These are phyloP conservation scores for Pythium chondricola DNA, from an alignment of 352 stramenopile genomes.

Conservation along the genomic window DNA sequence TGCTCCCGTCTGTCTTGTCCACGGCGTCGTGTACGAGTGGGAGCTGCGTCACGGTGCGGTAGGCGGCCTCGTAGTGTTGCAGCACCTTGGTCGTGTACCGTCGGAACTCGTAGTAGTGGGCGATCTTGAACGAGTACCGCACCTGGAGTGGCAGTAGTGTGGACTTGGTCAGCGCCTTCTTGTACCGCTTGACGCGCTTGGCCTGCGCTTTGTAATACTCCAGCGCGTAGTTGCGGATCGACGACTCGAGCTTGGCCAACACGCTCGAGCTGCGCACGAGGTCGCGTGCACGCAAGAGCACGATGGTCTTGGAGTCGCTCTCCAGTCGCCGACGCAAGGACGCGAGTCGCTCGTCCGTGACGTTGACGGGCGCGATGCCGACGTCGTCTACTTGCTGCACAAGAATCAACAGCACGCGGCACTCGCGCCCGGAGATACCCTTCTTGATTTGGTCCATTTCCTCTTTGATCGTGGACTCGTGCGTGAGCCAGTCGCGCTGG, in stretches of 20 bases:
- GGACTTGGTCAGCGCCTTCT: conserved; percentile 70
- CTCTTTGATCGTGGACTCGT: conserved; percentile 63
- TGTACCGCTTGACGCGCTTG: conserved; percentile 85
- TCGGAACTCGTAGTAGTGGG: conserved; percentile 86
- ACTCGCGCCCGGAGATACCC: conserved; percentile 57
- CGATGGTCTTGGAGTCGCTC: conserved; percentile 63
- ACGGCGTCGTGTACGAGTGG: conserved; percentile 34
- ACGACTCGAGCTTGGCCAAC: conserved; percentile 67
- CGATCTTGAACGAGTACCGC: conserved; percentile 85
- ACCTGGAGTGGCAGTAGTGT: conserved; percentile 52
- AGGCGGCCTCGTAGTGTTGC: conserved; percentile 80
- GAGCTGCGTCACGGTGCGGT: conserved; percentile 52
- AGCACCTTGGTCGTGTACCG: conserved; percentile 82
- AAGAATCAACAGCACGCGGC: conserved; percentile 69
- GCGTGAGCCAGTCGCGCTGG: conserved; percentile 56
- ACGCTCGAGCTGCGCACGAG: conserved; percentile 47
- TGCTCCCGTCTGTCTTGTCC: conserved; percentile 25
- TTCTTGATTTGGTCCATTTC: conserved; percentile 71
- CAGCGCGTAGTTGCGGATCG: conserved; percentile 65
- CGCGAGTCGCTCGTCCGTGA: conserved; percentile 69
- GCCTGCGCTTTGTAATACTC: conserved; percentile 88
- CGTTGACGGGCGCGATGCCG: conserved; percentile 45
- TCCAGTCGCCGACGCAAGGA: conserved; percentile 64
- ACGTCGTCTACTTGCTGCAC: conserved; percentile 77
- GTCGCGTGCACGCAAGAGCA: conserved; percentile 63